A percentile compares a stretch with the other conserved stretches of the same genome.
phyloP scores from a whole-genome alignment of 169 alveolate genomes.

The Sarcocystis neurona region DNA sequence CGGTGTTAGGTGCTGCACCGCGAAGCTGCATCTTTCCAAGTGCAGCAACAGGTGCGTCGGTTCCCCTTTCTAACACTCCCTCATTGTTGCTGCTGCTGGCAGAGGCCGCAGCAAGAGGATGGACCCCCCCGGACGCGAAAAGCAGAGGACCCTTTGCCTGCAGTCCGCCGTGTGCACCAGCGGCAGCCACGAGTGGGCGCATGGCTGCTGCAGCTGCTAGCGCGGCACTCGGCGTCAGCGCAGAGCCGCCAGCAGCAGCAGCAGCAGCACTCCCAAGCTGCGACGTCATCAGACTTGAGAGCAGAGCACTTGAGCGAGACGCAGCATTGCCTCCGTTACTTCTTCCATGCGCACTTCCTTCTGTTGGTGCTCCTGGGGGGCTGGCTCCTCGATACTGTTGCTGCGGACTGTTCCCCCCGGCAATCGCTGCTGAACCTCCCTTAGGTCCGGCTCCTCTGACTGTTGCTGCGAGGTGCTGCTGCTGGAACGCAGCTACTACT shows the following conservation, averaged over 20 bases:
- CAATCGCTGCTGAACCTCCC: too few relatives aligned
- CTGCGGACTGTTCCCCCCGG: too few relatives aligned
- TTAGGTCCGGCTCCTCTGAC: too few relatives aligned
- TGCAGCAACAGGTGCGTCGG: too few relatives aligned
- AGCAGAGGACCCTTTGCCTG: background rate
- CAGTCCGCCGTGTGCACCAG: background rate
- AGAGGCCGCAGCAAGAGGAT: background rate
- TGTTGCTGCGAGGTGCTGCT: too few relatives aligned
- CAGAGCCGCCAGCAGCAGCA: background rate
- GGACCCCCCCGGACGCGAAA: background rate
- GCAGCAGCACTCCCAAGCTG: background rate
- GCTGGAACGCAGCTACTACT: too few relatives aligned
- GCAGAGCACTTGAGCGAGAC: too few relatives aligned
- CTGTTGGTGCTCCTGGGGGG: too few relatives aligned
- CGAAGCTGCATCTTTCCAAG: too few relatives aligned
- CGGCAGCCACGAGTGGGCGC: constrained; percentile 8
- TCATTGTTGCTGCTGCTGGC: background rate
- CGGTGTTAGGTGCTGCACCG: too few relatives aligned
- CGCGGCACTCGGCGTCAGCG: background rate
- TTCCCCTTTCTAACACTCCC: background rate
- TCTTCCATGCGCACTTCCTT: background rate
- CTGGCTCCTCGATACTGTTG: too few relatives aligned
- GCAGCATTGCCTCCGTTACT: background rate
- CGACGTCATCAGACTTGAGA: background rate
- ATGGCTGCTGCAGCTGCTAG: background rate